Percentiles rank a stretch among this genome's conserved stretches.
Evolutionary conservation across 371 early-diverging fungal genomes (phyloP).

Genomic region (Nematocida sp.): DNA sequence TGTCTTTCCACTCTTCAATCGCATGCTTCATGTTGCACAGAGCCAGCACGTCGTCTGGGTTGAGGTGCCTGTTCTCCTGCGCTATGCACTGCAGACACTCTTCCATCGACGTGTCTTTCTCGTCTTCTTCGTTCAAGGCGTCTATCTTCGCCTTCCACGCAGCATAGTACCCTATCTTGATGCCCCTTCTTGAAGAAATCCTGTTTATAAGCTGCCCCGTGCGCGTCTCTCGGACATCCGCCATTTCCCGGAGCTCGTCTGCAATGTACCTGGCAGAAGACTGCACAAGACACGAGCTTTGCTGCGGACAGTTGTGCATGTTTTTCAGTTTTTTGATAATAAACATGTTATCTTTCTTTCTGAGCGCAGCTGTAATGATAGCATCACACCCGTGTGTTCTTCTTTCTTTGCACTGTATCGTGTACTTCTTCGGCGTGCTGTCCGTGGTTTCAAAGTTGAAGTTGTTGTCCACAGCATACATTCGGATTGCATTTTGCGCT

Average conservation of each 20-base stretch:
- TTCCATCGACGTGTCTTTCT: slow-evolving; percentile 39
- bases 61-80: slow-evolving; percentile 25
- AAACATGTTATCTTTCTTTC: slow-evolving; percentile 58
- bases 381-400: slow-evolving; percentile 61
- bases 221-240: slow-evolving; percentile 35
- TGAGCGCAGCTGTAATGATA: slow-evolving; percentile 50
- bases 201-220: slow-evolving; percentile 58
- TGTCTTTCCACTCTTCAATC: slow-evolving; percentile 25
- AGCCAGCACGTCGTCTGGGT: slow-evolving; percentile 32
- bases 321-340: slow-evolving; percentile 59
- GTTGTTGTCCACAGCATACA: slow-evolving; percentile 53
- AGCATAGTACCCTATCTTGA: slow-evolving; percentile 59
- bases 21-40: slow-evolving; percentile 24
- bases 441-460: slow-evolving; percentile 54
- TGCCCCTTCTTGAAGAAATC: slow-evolving; percentile 51
- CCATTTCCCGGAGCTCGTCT: slow-evolving; percentile 43
- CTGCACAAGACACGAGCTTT: slow-evolving; percentile 3
- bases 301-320: slow-evolving; percentile 61
- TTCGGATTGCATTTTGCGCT: slow-evolving; percentile 54
- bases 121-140: slow-evolving; percentile 28
- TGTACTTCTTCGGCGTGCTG: slow-evolving; percentile 53
- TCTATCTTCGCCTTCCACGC: slow-evolving; percentile 58
- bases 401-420: slow-evolving; percentile 61
- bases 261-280: slow-evolving; percentile 46
- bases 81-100: slow-evolving; percentile 31